A percentile compares a stretch with the other conserved stretches of the same genome.
Conservation (phyloP, 192 early-diverging fungal species). For the Thoreauomyces humboldtii region DNA sequence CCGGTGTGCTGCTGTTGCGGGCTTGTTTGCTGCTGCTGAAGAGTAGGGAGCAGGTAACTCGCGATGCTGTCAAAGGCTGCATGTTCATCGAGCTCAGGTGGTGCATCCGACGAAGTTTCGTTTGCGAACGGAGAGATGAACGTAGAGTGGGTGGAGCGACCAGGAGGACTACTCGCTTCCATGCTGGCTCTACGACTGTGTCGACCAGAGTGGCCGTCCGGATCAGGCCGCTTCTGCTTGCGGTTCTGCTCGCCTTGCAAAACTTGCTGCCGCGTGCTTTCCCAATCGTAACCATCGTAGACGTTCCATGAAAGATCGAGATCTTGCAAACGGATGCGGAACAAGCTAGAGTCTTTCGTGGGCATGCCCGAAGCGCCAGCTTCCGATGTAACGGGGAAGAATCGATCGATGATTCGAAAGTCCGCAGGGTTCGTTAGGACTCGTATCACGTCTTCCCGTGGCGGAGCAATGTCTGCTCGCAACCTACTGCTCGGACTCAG, state of each 20-base stretch:
- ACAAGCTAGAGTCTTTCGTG: conserved; percentile 21
- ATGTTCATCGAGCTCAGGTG: conserved; percentile 4
- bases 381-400: no score
- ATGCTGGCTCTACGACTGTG: neutral
- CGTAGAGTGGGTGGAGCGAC: neutral
- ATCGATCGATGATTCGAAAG: no score
- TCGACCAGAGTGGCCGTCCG: neutral
- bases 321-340: conserved; percentile 57
- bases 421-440: no score
- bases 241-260: neutral
- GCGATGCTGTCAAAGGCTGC: conserved; percentile 23
- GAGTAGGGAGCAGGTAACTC: conserved; percentile 20
- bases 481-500: no score
- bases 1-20: neutral
- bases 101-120: neutral
- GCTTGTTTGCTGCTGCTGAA: no score
- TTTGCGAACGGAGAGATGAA: neutral
- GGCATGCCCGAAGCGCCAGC: no score
- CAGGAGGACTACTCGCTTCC: neutral
- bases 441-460: no score
- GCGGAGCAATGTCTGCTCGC: no score
- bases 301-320: conserved; percentile 61
- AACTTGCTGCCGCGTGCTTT: conserved; percentile 15
- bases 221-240: neutral
- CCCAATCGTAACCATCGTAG: conserved; percentile 71